Base-by-base conservation (phyloP, 2,329 filamentous ascomycete species). In the Calonectria pteridis region DNA sequence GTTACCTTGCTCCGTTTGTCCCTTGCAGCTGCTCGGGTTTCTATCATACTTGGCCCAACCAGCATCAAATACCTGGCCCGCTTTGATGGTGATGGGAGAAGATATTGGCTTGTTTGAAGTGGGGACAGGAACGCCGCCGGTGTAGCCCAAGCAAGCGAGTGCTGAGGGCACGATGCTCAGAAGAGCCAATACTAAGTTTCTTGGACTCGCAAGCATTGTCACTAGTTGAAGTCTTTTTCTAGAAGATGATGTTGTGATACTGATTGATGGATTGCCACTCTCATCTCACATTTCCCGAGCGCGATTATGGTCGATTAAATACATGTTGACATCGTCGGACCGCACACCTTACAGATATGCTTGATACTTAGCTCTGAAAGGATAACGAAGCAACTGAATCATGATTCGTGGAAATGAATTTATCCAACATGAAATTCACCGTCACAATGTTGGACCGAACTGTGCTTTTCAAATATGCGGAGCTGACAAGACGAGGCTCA, bases 31-130 rank as follows among this genome's bases (percentile, higher is more conserved):
- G 16, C 33, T 40, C 0, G 55, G 55, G 23, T 35, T 62, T 20
- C 55, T 62, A 18, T 62, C 55, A 40, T 62, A 62, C 35, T 62
- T 62, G 35, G 23, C 55, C 55, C 55, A 62, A 6, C 55, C 55
- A 2, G 55, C 55, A 40, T 62, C 55, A 26, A 62, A 62, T 3
- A 62, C 55, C 23, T 62, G 55, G 11, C 55, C 55, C 11, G 55
- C 55, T 6, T 62, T 62, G 5, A 62, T 40, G 14, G 55, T 62
- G 16, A 62, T 62, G 23, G 55, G 55, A 9, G 55, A 33, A 13
- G 55, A 62, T 9, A 62, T 62, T 2, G 55, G 35, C 35, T 62
- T 62, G 23, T 14, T 26, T 2, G 55, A 62, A 2, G 55, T 62
- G 16, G 55, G 55, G 23, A 62, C 55, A 1, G 55, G 55, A 62